Evolutionary conservation across 1,284 basidiomycete species (phyloP), one percentile per base, ranked within the genome.

Genomic region (Cryptococcus neoformans): DNA sequence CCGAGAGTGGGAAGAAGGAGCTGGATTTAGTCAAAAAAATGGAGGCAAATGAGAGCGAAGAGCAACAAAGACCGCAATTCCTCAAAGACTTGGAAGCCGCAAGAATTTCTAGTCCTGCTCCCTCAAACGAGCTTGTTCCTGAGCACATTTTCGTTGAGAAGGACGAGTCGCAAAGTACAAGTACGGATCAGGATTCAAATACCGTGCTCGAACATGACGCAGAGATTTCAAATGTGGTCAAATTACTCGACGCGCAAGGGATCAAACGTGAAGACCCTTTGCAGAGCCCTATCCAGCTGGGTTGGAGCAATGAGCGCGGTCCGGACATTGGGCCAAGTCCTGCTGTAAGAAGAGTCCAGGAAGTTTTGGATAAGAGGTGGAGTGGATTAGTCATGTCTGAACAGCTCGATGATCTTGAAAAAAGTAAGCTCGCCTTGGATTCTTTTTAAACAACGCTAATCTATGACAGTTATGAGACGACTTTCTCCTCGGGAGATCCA

Each of bases 331-430:
- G 36, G 6, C 3, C 44, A 3, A 49, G 16, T 35, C 53, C n/a
- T 7, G 45, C 39, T 16, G 50, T 49, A 11, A 48, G 47, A 50
- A 37, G 54, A 52, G 55, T 59, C 17, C 54, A 63, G 58, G 62
- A 61, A 12, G 64, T 60, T 21, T 45, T 58, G 14, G 70, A 72
- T 50, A 72, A 73, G 62, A 58, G 76, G 39, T 74, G 68, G 7
- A 76, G 74, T 53, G 72, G 72, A 2, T 39, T 76, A 16, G 69
- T 78, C 45, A 77, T 78, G 72, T 69, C 67, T 17, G 74, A 77
- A 21, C 68, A 76, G 57, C 60, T 78, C 41, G 74, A 73, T 56
- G 65, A 69, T 51, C 62, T 78, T 9, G 76, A 78, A 61, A 65
- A 63, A 61, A 69, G 73, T 73, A 49, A 37, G 21, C 42, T 28